Percentiles rank a stretch among this genome's conserved stretches.
Conservation (phyloP, 306 rosid genomes). For the Vigna mungo region DNA sequence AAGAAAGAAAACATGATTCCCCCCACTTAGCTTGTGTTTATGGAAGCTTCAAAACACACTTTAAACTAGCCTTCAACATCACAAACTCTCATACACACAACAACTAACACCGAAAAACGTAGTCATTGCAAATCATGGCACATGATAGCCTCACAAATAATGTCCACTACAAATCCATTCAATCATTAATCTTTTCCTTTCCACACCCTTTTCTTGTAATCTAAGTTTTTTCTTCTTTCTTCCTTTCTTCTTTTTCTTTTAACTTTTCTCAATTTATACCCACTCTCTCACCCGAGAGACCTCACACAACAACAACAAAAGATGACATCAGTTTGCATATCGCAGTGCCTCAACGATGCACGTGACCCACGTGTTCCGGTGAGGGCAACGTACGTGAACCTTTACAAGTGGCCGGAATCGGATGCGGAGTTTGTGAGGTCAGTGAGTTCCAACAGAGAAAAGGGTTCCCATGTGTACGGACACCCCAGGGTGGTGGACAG, state of each 20-base stretch:
- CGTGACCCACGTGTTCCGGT: constrained; percentile 76
- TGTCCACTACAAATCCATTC: constrained; percentile 45
- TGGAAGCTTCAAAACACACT: constrained; percentile 3
- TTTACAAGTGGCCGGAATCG: constrained; percentile 91
- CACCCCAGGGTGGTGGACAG: constrained; percentile 73
- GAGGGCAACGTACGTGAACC: constrained; percentile 80
- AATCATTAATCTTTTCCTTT: constrained; percentile 34
- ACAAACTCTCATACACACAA: constrained; percentile 40
- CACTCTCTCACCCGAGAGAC: not conserved
- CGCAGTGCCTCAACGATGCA: constrained; percentile 73
- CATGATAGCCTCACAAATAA: constrained; percentile 47
- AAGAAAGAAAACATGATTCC: constrained; percentile 22
- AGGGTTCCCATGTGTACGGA: constrained; percentile 44
- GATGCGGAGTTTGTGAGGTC: constrained; percentile 81
- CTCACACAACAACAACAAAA: not conserved
- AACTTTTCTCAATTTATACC: constrained; percentile 14
- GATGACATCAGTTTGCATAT: constrained; percentile 80
- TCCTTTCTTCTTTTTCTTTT: not conserved
- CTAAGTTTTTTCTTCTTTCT: constrained; percentile 47
- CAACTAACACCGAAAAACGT: constrained; percentile 37
- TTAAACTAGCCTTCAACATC: constrained; percentile 43
- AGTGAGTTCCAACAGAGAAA: constrained; percentile 54
- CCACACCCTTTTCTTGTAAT: constrained; percentile 64
- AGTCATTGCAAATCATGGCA: constrained; percentile 66
- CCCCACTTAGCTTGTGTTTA: constrained; percentile 31